Evolutionary conservation across 495 filamentous ascomycete genomes (phyloP), one percentile per base, ranked within the genome.

Genomic region (Xylaria scruposa): DNA sequence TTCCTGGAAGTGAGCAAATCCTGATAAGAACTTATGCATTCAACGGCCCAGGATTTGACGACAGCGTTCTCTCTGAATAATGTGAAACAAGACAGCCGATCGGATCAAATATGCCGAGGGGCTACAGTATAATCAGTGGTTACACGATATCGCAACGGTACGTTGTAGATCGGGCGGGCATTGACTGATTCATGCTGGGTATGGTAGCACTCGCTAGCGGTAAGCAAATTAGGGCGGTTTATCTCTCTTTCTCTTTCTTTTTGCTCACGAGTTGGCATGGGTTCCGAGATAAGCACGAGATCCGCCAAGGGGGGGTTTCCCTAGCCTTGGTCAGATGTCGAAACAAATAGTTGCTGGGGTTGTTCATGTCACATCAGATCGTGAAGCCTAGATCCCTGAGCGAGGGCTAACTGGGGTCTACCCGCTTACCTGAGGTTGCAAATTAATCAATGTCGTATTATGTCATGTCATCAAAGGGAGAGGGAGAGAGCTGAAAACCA

Each of bases 361-460:
- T n/a, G 29, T 24, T 36, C 56, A 59, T 31, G n/a, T 36, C 31
- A 59, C 6, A 59, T 59, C 31, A 59, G 56, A 59, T 59, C 29
- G 56, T 36, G 56, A 59, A 59, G 56, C 56, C 56, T 8, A 29
- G 29, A 59, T 59, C 56, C 56, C 31, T 59, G 56, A 59, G 29
- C 29, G 29, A 31, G 29, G 29, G 29, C 5, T 17, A 36, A 36
- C 56, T 59, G 29, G 56, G 56, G 56, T 36, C 33, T 59, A 36
- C 56, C 56, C 56, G 56, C 26, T 58, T 58, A 58, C 54, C 31
- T 74, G 70, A 70, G 49, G 68, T 77, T 77, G 59, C 73, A 75
- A 70, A 77, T 73, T 73, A 75, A 73, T 73, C 75, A 72, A 77
- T 71, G 70, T 75, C 71, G 70, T n/a, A 67, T 67, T 71, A 19